phyloP scores from a whole-genome alignment of 352 stramenopile genomes.

The Pilasporangium apinafurcum region DNA sequence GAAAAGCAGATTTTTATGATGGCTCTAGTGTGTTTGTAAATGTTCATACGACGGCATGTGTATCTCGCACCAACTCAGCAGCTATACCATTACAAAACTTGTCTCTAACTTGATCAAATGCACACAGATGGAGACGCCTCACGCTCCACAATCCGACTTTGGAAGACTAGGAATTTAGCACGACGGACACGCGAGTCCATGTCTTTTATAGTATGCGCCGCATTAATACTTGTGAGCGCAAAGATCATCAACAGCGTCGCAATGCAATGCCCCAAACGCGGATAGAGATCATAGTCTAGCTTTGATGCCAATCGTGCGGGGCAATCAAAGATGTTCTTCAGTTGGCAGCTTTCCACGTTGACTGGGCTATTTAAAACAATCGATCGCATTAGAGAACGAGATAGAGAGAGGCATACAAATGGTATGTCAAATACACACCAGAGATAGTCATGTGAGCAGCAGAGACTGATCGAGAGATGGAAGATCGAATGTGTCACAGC shows the following conservation, averaged over 20 bases:
- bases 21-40: too few relatives aligned
- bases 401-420: background rate
- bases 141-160: constrained; percentile 7
- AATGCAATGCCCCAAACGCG: constrained; percentile 27
- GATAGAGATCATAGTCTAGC: constrained; percentile 26
- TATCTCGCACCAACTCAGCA: too few relatives aligned
- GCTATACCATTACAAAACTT: too few relatives aligned
- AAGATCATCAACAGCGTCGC: constrained; percentile 35
- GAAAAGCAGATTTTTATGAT: too few relatives aligned
- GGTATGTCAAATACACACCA: constrained; percentile 21
- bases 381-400: background rate
- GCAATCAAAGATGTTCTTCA: constrained; percentile 36
- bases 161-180: constrained; percentile 37
- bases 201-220: constrained; percentile 29
- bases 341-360: constrained; percentile 15
- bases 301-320: constrained; percentile 18
- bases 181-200: constrained; percentile 27
- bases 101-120: too few relatives aligned
- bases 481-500: constrained; percentile 40
- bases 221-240: constrained; percentile 29
- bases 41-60: too few relatives aligned
- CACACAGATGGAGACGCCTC: constrained; percentile 6
- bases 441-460: constrained; percentile 37
- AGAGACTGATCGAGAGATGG: constrained; percentile 36
- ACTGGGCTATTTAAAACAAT: constrained; percentile 22